A percentile compares a stretch with the other conserved stretches of the same genome.
These are phyloP conservation scores for Neurospora sp. DNA, from an alignment of 495 filamentous ascomycete genomes.

Conservation along the genomic window DNA sequence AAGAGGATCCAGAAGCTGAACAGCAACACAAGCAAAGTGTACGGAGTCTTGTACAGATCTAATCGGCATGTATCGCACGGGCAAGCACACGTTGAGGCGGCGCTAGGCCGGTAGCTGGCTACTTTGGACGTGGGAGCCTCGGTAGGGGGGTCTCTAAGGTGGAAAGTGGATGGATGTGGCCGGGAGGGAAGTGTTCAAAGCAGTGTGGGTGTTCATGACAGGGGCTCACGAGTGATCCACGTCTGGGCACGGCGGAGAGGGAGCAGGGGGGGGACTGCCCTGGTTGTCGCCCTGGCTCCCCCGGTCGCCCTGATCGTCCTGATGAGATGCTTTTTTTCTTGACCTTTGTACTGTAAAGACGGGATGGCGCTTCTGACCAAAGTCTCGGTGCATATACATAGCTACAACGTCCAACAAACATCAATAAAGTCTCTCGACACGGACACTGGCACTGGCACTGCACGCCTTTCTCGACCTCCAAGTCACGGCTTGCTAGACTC, in stretches of 20 bases:
- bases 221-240: not conserved
- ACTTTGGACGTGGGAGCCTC: not conserved
- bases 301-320: not conserved
- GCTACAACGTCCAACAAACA: not conserved
- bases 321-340: not conserved
- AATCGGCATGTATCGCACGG: not conserved
- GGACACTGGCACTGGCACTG: too few relatives aligned
- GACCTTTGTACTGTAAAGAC: not conserved
- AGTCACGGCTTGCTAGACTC: not conserved
- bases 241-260: not conserved
- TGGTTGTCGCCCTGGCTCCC: not conserved
- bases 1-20: not conserved
- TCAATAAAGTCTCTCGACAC: not conserved
- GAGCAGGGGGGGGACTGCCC: not conserved
- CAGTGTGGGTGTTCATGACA: not conserved
- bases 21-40: not conserved
- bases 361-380: not conserved
- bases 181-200: not conserved
- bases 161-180: conserved; percentile 4
- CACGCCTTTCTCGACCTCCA: not conserved
- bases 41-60: not conserved
- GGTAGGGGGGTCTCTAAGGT: not conserved
- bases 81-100: not conserved
- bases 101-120: not conserved
- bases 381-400: not conserved